These are phyloP conservation scores for sunflower (Helianthus annuus) DNA, from an alignment of 129 eudicot genomes.

Conservation along the genomic window HanXRQr2.0-SUNRISE NC_035449.2:60039941-60040440, in stretches of 20 bases:
- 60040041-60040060: neutral
- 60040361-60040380: conserved; percentile 38
- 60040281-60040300: conserved; percentile 24
- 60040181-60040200: conserved; percentile 28
- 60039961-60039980: neutral
- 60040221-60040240: conserved; percentile 17
- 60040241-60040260: neutral
- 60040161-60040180: conserved; percentile 31
- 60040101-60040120: conserved; percentile 24
- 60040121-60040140: conserved; percentile 24
- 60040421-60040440: conserved; percentile 55
- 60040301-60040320: conserved; percentile 22
- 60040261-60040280: conserved; percentile 8
- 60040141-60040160: conserved; percentile 34
- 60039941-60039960: neutral
- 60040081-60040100: conserved; percentile 16
- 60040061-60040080: neutral
- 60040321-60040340: conserved; percentile 59
- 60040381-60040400: conserved; percentile 59
- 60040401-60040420: conserved; percentile 42
- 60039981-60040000: neutral
- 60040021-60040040: conserved; percentile 27
- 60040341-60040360: conserved; percentile 71
- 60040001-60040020: conserved; percentile 21
- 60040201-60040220: conserved; percentile 18